Conservation (phyloP, 75 land plant species). For the Picea sitchensis region DNA sequence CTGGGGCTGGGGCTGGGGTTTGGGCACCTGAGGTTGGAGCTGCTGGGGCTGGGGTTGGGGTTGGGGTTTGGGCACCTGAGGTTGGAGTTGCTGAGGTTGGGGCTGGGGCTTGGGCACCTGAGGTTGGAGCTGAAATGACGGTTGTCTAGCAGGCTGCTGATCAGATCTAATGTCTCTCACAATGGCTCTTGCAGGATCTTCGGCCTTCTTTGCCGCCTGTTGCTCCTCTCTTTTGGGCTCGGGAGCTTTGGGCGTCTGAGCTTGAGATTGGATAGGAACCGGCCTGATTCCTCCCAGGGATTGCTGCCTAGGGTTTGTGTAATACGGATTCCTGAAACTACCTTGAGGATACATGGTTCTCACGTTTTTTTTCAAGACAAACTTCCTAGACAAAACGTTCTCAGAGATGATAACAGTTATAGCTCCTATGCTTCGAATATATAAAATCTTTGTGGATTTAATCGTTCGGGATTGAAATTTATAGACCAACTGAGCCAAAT, state of each 20-base stretch:
- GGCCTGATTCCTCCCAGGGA: background rate
- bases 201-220: too few species aligned
- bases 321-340: slow-evolving; percentile 6
- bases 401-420: background rate
- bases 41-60: background rate
- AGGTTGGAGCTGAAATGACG: too few species aligned
- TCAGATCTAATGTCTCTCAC: too few species aligned
- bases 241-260: too few species aligned
- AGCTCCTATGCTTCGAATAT: background rate
- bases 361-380: background rate
- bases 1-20: background rate
- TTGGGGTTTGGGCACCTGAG: background rate
- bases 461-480: background rate
- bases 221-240: too few species aligned
- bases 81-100: background rate
- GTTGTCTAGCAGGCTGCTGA: too few species aligned
- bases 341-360: slow-evolving; percentile 4
- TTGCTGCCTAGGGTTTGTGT: slow-evolving; percentile 4
- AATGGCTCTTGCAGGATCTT: too few species aligned
- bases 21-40: background rate
- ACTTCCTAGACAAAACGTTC: background rate
- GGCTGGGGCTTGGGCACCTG: background rate
- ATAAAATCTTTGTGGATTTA: background rate
- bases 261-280: too few species aligned
- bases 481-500: background rate